These are phyloP conservation scores for Verruconis gallopava DNA, from an alignment of 2,329 filamentous ascomycete genomes.

Conservation along the genomic window DNA sequence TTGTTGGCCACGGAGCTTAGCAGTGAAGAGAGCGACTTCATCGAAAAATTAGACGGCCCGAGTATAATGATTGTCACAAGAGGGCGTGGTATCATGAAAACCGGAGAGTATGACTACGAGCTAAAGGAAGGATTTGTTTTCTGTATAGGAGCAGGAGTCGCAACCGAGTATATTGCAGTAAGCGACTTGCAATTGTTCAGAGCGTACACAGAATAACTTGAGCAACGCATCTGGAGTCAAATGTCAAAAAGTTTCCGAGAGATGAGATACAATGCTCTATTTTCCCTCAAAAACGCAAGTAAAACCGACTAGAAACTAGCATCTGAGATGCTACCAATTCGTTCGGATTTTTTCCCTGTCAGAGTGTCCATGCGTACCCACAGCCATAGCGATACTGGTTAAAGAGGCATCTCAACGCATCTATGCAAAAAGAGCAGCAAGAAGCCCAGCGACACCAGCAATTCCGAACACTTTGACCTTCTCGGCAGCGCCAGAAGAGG, in stretches of 20 bases:
- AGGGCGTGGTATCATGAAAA: constrained; percentile 44
- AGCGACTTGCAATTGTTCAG: constrained; percentile 8
- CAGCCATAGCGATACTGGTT: too few relatives aligned
- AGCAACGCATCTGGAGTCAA: too few relatives aligned
- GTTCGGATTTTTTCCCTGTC: too few relatives aligned
- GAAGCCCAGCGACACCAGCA: constrained; percentile 4
- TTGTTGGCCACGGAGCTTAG: constrained; percentile 49
- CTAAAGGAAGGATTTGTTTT: constrained; percentile 51
- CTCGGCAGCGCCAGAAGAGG: constrained; percentile 3
- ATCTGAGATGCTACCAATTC: too few relatives aligned
- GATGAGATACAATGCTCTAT: too few relatives aligned
- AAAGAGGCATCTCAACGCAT: background rate
- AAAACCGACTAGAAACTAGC: too few relatives aligned
- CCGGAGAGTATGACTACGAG: constrained; percentile 38
- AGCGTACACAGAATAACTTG: constrained; percentile 9
- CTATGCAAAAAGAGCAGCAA: constrained; percentile 9
- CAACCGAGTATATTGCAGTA: constrained; percentile 27
- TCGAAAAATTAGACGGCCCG: constrained; percentile 45
- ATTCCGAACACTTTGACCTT: constrained; percentile 5
- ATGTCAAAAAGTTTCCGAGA: too few relatives aligned
- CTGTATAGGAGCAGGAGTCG: constrained; percentile 49
- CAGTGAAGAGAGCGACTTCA: constrained; percentile 44
- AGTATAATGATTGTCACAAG: constrained; percentile 50
- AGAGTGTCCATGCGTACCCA: too few relatives aligned
- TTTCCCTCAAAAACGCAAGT: too few relatives aligned